A percentile compares a stretch with the other conserved stretches of the same genome.
Conservation (phyloP, 2,329 filamentous ascomycete species). For the Hymenoscyphus repandus region DNA sequence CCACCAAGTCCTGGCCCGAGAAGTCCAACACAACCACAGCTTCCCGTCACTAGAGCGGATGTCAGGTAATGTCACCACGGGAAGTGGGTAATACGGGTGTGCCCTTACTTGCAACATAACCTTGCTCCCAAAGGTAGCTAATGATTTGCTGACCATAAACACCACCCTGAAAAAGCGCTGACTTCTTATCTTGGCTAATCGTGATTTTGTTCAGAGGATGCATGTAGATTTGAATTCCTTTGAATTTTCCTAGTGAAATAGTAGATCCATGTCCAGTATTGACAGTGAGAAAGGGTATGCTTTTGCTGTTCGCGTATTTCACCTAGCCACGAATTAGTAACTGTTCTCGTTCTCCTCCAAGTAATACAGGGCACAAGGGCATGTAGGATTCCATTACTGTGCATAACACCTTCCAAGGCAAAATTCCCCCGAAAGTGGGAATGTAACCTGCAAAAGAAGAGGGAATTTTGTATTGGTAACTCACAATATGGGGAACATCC, state of each 20-base stretch:
- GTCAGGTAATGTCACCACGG: background rate
- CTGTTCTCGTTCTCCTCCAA: slow-evolving; percentile 32
- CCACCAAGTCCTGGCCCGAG: slow-evolving; percentile 34
- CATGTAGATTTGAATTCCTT: slow-evolving; percentile 9
- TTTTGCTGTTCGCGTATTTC: slow-evolving; percentile 5
- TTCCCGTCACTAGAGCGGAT: slow-evolving; percentile 5
- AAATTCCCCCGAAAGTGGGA: too few relatives aligned
- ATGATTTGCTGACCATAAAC: background rate
- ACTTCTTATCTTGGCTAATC: slow-evolving; percentile 21
- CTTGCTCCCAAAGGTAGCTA: slow-evolving; percentile 1
- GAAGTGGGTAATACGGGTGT: too few relatives aligned
- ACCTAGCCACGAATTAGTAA: background rate
- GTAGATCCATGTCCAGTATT: slow-evolving; percentile 47
- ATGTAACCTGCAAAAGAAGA: too few relatives aligned
- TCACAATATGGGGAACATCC: background rate
- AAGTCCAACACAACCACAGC: slow-evolving; percentile 34
- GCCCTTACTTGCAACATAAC: background rate
- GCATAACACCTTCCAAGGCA: too few relatives aligned
- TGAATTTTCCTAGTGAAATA: slow-evolving; percentile 1
- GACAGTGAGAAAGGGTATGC: slow-evolving; percentile 35
- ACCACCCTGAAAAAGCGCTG: slow-evolving; percentile 29
- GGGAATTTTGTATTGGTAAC: background rate
- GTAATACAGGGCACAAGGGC: too few relatives aligned
- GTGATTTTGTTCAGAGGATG: slow-evolving; percentile 22
- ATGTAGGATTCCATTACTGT: too few relatives aligned